Evolutionary conservation across 805 yeast genomes (phyloP), one percentile per base, ranked within the genome.

Genomic region (Ogataea nonfermentans): DNA sequence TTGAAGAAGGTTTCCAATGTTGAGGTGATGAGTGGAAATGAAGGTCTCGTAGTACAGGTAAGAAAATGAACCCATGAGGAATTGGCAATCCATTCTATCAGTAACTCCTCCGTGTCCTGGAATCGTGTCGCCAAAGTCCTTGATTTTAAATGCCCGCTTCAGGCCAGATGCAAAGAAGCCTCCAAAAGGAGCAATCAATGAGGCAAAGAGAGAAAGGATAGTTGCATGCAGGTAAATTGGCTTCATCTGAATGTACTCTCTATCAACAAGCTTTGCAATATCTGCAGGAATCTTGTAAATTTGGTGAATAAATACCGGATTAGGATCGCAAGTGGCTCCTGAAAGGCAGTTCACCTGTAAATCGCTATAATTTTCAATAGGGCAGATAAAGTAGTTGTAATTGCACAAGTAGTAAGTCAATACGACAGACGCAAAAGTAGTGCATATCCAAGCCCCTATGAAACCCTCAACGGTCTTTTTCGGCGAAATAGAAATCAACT

Each of bases 91-190:
- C 70, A 93, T 82, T 67, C 99, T 78, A 62, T 93, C 99, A 17
- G 97, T 90, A 51, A 93, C 82, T 52, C 99, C 99, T 48, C 99
- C 99, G 60, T 93, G 99, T 23, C 99, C 99, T 11, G 99, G 99
- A 52, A 93, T 93, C 8, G 98, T 91, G 58, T 91, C 95, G 51
- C 98, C 99, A 57, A 93, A 93, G 65, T 93, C 99, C 66, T 93
- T 93, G 40, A 90, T 89, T 57, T 91, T 86, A 67, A 93, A 90
- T 10, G 98, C 88, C 65, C 99, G 80, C 70, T 93, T 93, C 53
- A 93, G 73, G n/a, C 98, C 99, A 38, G 95, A 83, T 6, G 98
- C 98, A 56, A 93, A 93, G 63, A 93, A 93, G 2, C 99, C 99
- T 39, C 99, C 99, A 60, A 93, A 93, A 44, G 99, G 99, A 3